phyloP scores from a whole-genome alignment of 176 grass and related monocot species.

The Dendrocalamus sinicus region DNA sequence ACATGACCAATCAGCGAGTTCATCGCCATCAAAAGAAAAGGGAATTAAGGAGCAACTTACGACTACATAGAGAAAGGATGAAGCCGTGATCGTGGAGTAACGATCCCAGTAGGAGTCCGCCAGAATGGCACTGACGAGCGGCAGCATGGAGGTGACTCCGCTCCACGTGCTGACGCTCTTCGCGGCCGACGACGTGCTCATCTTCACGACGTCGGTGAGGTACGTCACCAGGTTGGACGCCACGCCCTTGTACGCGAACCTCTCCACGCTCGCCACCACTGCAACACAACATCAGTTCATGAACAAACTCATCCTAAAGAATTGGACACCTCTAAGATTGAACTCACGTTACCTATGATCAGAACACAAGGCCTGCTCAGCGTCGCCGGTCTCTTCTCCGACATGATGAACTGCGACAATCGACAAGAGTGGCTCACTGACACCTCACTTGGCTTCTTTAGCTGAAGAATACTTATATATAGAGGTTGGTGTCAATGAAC shows the following conservation, averaged over 20 bases:
- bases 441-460: not conserved
- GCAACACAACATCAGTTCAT: not conserved
- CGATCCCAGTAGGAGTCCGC: constrained; percentile 88
- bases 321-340: not conserved
- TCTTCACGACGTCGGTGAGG: constrained; percentile 71
- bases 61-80: constrained; percentile 80
- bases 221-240: constrained; percentile 89
- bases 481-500: not conserved
- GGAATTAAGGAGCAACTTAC: constrained; percentile 42
- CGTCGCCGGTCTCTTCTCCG: constrained; percentile 39
- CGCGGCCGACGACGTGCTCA: constrained; percentile 84
- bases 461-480: not conserved
- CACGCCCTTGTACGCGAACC: constrained; percentile 93
- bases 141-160: constrained; percentile 85
- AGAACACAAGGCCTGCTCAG: constrained; percentile 76
- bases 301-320: not conserved
- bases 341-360: constrained; percentile 65
- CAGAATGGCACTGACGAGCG: constrained; percentile 68
- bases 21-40: not conserved
- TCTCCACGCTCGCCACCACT: constrained; percentile 86
- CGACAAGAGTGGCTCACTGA: not conserved
- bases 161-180: constrained; percentile 80
- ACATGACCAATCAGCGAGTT: not conserved
- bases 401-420: not conserved
- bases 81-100: constrained; percentile 62